Base-by-base conservation (phyloP, 495 filamentous ascomycete species). In the Aspergillus saccharolyticus region DNA sequence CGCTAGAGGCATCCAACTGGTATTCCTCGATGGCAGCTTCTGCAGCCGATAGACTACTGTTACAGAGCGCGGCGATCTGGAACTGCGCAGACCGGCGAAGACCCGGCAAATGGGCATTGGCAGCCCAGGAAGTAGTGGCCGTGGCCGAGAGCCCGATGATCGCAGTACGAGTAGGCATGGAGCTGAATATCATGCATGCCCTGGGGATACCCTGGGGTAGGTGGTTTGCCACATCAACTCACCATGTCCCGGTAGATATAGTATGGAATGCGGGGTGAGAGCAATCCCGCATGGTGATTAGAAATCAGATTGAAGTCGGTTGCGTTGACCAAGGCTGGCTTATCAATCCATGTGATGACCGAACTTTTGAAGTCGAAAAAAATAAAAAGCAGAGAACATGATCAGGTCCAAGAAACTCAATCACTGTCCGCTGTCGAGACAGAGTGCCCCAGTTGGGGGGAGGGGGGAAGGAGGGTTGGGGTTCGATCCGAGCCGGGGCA, bases 51-150 rank as follows among this genome's bases (percentile, higher is more conserved):
- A 72, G 66, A 48, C 71, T 80, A 18, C 80, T 80, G 67, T 85
- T 88, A 61, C 80, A 76, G 6, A 89, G 70, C 1, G 84, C 85
- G 8, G 78, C 74, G 61, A 88, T 79, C 24, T 74, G 59, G 65
- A 81, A 86, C 9, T 80, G 70, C 19, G 63, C 28, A 2, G 56
- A 43, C 14, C 44, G 50, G 63, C 58, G 20, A 53, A 85, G 78
- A 68, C 79, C 83, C 4, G 81, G 78, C 1, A 87, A 70, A 63
- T 86, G 85, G 42, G 78, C 82, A 12, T 56, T 39, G n/a, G 69
- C 68, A 1, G 83, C 79, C 83, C 83, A 86, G 16, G 78, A 61
- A 21, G 75, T 53, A 28, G 43, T 47, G 22, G 62, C 22, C 45
- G 60, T 49, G 44, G 74, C 64, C 0, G 80, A 82, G 66, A 85